Conservation (phyloP, 768 basidiomycete species). For the Tricholoma furcatifolium region DNA sequence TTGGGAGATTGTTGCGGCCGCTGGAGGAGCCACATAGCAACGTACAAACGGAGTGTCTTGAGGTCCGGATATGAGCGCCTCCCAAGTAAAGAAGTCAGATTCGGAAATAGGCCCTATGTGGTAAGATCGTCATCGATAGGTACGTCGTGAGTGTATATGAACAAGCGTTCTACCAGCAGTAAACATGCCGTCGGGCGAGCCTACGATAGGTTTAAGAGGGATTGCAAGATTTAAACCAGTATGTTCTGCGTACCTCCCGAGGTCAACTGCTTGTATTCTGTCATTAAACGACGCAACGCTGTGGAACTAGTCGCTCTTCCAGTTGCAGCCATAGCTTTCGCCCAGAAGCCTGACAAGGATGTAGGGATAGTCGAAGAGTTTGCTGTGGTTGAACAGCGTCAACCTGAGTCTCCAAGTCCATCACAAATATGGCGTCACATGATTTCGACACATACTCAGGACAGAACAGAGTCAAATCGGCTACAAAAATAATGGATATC, state of each 20-base stretch:
- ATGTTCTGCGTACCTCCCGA: slow-evolving; percentile 60
- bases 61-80: slow-evolving; percentile 90
- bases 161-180: slow-evolving; percentile 62
- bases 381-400: background rate
- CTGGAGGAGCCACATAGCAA: slow-evolving; percentile 13
- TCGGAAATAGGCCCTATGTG: slow-evolving; percentile 80
- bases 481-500: background rate
- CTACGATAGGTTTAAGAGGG: slow-evolving; percentile 32
- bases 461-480: too few relatives aligned
- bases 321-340: slow-evolving; percentile 46
- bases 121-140: background rate
- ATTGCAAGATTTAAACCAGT: background rate
- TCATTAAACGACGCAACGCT: slow-evolving; percentile 86
- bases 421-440: background rate
- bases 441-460: background rate
- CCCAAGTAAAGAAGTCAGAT: slow-evolving; percentile 95
- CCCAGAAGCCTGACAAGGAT: background rate
- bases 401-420: background rate
- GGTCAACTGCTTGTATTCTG: slow-evolving; percentile 86
- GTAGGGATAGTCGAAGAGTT: background rate
- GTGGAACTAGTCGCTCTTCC: slow-evolving; percentile 61
- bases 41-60: slow-evolving; percentile 93
- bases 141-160: background rate
- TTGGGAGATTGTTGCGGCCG: background rate
- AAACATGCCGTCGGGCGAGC: slow-evolving; percentile 94